Evolutionary conservation across 352 stramenopile genomes (phyloP).

Genomic region (Phytophthora fragariae): DNA sequence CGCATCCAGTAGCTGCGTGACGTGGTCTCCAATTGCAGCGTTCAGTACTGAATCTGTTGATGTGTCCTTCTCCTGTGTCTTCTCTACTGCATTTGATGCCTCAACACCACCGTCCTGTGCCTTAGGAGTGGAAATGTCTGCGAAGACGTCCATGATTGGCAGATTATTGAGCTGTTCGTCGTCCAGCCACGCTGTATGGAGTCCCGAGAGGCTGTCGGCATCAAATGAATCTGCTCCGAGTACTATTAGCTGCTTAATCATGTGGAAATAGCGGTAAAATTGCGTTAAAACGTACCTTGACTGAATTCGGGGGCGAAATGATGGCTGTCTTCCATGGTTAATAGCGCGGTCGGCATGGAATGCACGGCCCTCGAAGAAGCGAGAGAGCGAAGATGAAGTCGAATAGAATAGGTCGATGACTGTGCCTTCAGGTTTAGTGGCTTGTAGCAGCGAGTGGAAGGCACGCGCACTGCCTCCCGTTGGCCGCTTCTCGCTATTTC

Average conservation of each 20-base stretch:
- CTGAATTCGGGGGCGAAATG: constrained; percentile 26
- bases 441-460: constrained; percentile 5
- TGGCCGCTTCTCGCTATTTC: constrained; percentile 27
- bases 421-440: constrained; percentile 5
- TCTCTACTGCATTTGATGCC: constrained; percentile 25
- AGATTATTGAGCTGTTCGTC: constrained; percentile 58
- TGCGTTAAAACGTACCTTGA: constrained; percentile 30
- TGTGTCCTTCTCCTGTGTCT: constrained; percentile 42
- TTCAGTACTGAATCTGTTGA: constrained; percentile 51
- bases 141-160: constrained; percentile 42
- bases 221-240: constrained; percentile 37
- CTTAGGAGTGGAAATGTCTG: constrained; percentile 32
- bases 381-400: constrained; percentile 3
- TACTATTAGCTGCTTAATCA: constrained; percentile 3
- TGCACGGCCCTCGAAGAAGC: constrained; percentile 10
- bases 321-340: constrained; percentile 42
- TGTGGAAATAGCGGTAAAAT: not conserved
- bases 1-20: constrained; percentile 34
- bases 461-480: not conserved
- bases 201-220: constrained; percentile 39
- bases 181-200: constrained; percentile 53
- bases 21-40: constrained; percentile 37
- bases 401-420: not conserved
- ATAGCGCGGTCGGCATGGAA: constrained; percentile 37
- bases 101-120: constrained; percentile 32